Base-by-base conservation (phyloP, 805 yeast genomes). In the Metahyphopichia silvanorum region DNA sequence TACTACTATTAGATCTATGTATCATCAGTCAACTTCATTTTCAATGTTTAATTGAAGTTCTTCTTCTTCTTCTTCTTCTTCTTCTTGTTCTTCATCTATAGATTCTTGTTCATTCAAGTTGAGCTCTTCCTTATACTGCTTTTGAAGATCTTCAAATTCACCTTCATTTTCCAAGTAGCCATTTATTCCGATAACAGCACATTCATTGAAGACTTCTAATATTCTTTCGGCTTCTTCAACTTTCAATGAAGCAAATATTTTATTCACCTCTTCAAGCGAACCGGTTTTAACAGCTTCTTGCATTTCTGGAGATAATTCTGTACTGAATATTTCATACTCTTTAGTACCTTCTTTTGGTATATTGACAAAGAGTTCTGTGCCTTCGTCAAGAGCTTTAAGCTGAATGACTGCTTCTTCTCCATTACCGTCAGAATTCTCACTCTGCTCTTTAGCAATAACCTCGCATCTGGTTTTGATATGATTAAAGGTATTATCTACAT, bases 331-430 rank as follows among this genome's bases (percentile, higher is more conserved):
- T 34, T 75, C 74, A 51, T 73, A 80, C 33, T 74, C 77, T 4
- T 71, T 60, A 3, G 74, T 69, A n/a, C 73, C 74, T 33, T 61
- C 60, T 39, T 66, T 60, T 5, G 96, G 96, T 11, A 86, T 60
- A 37, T 69, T 73, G 10, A 91, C 86, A 29, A 76, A 70, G 27
- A 91, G 68, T 55, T 82, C 80, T 2, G 88, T 76, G 37, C 79
- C 72, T 25, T 93, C 95, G 57, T 91, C 98, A 37, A 89, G 72
- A 0, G 96, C 78, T 51, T 85, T 85, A 52, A 91, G 69, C 61
- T 91, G 98, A 44, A 91, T 88, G 39, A 82, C 79, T 36, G 81
- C 91, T 31, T 79, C 91, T 28, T 78, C 89, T 24, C 54, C 71
- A 6, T 49, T 60, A 4, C 54, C 66, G 9, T 53, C 56, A 8